phyloP scores from a whole-genome alignment of 2,329 filamentous ascomycete species.

The Aureobasidium musti region DNA sequence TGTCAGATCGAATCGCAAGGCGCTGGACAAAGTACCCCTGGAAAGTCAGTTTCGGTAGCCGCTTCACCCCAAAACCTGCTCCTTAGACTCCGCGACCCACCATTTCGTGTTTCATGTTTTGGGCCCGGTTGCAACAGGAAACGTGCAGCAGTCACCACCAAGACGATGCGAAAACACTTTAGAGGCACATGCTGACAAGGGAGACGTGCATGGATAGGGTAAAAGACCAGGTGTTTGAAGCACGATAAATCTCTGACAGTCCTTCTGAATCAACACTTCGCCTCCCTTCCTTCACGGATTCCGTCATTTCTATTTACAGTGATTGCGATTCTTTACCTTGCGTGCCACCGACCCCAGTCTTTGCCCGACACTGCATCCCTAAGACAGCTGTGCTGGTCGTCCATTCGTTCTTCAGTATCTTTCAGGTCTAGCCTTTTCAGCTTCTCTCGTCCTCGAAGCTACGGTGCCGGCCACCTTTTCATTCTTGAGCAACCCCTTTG shows the following conservation, averaged over 20 bases:
- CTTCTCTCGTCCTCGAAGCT: constrained; percentile 2
- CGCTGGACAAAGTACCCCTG: background rate
- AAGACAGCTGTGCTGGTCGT: constrained; percentile 25
- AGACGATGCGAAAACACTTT: constrained; percentile 12
- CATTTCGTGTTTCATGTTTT: constrained; percentile 5
- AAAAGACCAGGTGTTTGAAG: constrained; percentile 8
- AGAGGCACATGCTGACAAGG: constrained; percentile 25
- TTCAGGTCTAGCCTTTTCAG: constrained; percentile 10
- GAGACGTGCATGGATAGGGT: constrained; percentile 11
- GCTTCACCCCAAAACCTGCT: background rate
- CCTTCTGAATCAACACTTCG: constrained; percentile 8
- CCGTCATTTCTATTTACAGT: constrained; percentile 25
- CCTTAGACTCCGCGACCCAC: constrained; percentile 7
- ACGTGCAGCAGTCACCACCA: constrained; percentile 11
- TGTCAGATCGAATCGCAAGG: background rate
- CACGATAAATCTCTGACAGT: constrained; percentile 24
- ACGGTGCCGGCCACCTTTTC: constrained; percentile 23
- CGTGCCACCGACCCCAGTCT: constrained; percentile 11
- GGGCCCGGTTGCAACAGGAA: constrained; percentile 17
- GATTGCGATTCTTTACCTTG: constrained; percentile 13
- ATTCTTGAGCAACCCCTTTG: constrained; percentile 9
- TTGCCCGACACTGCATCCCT: background rate
- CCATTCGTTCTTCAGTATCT: constrained; percentile 1
- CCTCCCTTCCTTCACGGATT: background rate
- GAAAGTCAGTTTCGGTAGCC: background rate